phyloP scores from a whole-genome alignment of 1,284 basidiomycete genomes.

The Pascua sp. region DNA sequence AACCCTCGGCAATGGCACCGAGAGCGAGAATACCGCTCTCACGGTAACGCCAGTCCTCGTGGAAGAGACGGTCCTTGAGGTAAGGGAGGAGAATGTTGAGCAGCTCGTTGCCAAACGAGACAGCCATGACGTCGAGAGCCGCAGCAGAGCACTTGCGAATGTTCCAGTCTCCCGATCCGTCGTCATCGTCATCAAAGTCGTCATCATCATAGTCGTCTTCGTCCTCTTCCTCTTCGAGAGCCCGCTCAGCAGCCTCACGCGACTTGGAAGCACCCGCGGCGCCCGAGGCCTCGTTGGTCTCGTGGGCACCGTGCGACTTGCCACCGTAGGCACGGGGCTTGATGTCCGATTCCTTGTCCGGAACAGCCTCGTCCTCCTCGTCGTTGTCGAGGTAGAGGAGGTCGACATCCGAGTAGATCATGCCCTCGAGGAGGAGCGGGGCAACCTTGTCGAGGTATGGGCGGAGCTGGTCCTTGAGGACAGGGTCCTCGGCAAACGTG shows the following conservation, averaged over 20 bases:
- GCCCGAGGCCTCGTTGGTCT: slow-evolving; percentile 48
- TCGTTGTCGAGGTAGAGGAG: slow-evolving; percentile 94
- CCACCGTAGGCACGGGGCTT: slow-evolving; percentile 84
- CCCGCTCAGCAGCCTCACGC: slow-evolving; percentile 44
- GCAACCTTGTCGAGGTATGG: slow-evolving; percentile 84
- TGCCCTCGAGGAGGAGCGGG: slow-evolving; percentile 90
- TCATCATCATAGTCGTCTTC: slow-evolving; percentile 82
- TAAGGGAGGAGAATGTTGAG: slow-evolving; percentile 84
- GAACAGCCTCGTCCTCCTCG: slow-evolving; percentile 74
- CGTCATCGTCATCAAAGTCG: slow-evolving; percentile 90
- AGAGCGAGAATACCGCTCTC: slow-evolving; percentile 95
- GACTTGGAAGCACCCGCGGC: slow-evolving; percentile 27
- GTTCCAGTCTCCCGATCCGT: slow-evolving; percentile 98
- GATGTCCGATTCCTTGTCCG: slow-evolving; percentile 91
- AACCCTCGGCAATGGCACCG: slow-evolving; percentile 99
- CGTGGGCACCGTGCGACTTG: slow-evolving; percentile 77
- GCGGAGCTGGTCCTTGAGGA: slow-evolving; percentile 75
- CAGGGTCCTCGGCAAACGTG: slow-evolving; percentile 93
- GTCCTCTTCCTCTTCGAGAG: slow-evolving; percentile 59
- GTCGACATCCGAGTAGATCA: slow-evolving; percentile 96
- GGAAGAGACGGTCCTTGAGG: slow-evolving; percentile 91
- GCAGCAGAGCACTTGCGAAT: slow-evolving; percentile 97
- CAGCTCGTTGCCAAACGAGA: slow-evolving; percentile 81
- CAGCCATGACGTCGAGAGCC: slow-evolving; percentile 93
- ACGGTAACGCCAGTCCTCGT: slow-evolving; percentile 85